phyloP scores from a whole-genome alignment of 306 rosid genomes.

The Acacia melanoxylon region DNA sequence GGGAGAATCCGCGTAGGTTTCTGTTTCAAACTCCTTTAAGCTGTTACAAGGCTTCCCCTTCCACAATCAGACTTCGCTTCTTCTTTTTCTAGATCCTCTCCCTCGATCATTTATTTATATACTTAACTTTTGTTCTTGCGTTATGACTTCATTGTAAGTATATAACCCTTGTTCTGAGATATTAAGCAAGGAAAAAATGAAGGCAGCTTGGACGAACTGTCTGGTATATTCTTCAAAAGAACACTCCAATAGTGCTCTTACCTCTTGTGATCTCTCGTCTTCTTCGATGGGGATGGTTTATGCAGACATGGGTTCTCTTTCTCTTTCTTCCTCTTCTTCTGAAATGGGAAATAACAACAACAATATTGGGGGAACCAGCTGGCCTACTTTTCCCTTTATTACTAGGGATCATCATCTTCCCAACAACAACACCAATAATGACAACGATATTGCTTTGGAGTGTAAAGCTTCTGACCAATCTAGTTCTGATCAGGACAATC shows the following conservation, averaged over 20 bases:
- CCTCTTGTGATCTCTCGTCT: constrained; percentile 28
- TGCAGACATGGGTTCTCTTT: constrained; percentile 67
- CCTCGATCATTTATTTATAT: background rate
- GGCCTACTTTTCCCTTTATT: constrained; percentile 42
- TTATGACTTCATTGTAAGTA: constrained; percentile 11
- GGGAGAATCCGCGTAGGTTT: constrained; percentile 34
- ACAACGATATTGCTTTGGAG: constrained; percentile 20
- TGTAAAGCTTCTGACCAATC: constrained; percentile 51
- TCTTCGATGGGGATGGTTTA: constrained; percentile 61
- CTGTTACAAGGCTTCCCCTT: constrained; percentile 31
- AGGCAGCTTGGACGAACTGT: constrained; percentile 41
- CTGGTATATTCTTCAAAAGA: constrained; percentile 31
- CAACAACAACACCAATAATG: constrained; percentile 34
- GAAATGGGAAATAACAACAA: background rate
- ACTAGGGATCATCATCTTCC: constrained; percentile 33
- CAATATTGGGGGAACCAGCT: background rate
- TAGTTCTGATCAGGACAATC: constrained; percentile 43
- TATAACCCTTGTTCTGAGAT: constrained; percentile 38
- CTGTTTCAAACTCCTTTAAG: constrained; percentile 15
- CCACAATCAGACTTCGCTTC: constrained; percentile 11
- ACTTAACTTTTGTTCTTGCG: background rate
- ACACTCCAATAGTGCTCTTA: constrained; percentile 35
- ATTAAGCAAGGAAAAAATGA: constrained; percentile 38
- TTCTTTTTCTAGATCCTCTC: background rate
- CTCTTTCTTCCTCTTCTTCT: constrained; percentile 45